Evolutionary conservation across 306 rosid species (phyloP), one percentile per base, ranked within the genome.

Genomic region (Quercus cerris): DNA sequence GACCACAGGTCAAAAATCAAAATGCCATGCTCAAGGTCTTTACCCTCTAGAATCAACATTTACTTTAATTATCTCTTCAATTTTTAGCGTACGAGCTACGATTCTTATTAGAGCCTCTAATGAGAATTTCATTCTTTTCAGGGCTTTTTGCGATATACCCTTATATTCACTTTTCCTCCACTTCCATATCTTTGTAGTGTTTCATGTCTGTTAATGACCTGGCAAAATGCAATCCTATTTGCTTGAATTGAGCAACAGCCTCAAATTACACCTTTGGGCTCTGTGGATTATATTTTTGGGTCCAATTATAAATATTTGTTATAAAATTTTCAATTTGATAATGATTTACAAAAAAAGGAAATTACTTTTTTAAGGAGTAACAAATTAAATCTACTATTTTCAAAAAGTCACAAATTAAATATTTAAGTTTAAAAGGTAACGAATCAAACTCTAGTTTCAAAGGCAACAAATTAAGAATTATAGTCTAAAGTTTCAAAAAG

Each of bases 231-330:
- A 56, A 56, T 31, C 74, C n/a, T 80, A 85, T 78, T 56, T 89
- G 72, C 80, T 88, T 1, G 77, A 84, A 22, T 52, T 91, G 75
- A 88, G 81, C 84, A 88, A 78, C 33, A 56, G n/a, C 78, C 86
- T 91, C 78, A 8, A 0, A 2, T 74, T 66, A 20, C 0, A 17
- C 0, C 33, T 7, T 1, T 91, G 94, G 97, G 41, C 8, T 8
- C 41, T 0, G 41, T 35, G 41, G 41, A 35, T 6, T 35, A 35
- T 35, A 35, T 5, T 35, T 35, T 35, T 35, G 8, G 41, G 41
- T 5, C 41, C 41, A 35, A 35, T 5, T 35, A 35, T 6, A 35
- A 35, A 6, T 35, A 35, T 6, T 35, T 35, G 2, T 35, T 35
- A 35, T 35, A 35, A 35, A 35, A 35, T 35, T 35, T 35, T 35